phyloP scores from a whole-genome alignment of 2,329 filamentous ascomycete genomes.

The Sporothrix brasiliensis region DNA sequence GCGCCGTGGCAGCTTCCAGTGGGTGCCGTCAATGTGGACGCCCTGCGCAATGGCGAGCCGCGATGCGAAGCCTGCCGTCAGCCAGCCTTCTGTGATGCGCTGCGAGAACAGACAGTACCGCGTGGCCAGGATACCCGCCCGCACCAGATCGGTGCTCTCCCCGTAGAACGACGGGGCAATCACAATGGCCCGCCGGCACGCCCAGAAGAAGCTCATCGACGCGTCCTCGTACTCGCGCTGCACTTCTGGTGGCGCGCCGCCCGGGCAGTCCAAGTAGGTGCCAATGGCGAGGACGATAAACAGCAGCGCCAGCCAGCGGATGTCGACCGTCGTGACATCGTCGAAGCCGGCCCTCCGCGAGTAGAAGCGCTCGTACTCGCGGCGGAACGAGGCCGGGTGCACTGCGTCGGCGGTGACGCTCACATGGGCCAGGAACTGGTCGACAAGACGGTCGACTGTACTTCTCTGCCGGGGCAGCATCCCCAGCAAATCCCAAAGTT shows the following conservation, averaged over 20 bases:
- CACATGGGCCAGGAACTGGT: conserved; percentile 44
- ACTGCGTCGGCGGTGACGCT: conserved; percentile 46
- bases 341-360: conserved; percentile 46
- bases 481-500: conserved; percentile 49
- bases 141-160: conserved; percentile 47
- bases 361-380: conserved; percentile 47
- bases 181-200: conserved; percentile 45
- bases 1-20: conserved; percentile 45
- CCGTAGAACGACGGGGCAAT: conserved; percentile 49
- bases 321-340: conserved; percentile 46
- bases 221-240: conserved; percentile 46
- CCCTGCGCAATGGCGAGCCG: conserved; percentile 50
- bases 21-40: conserved; percentile 49
- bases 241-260: conserved; percentile 28
- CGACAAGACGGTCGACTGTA: conserved; percentile 44
- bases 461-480: conserved; percentile 45
- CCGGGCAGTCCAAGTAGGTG: conserved; percentile 43
- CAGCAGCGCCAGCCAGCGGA: conserved; percentile 48
- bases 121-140: conserved; percentile 47
- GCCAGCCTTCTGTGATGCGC: conserved; percentile 47
- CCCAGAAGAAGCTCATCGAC: conserved; percentile 49
- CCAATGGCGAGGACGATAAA: conserved; percentile 49
- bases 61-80: conserved; percentile 49
- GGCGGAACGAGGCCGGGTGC: conserved; percentile 43
- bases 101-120: conserved; percentile 47